Base-by-base conservation (phyloP, 108 stramenopile species). In the Cyclotella cryptica region DNA sequence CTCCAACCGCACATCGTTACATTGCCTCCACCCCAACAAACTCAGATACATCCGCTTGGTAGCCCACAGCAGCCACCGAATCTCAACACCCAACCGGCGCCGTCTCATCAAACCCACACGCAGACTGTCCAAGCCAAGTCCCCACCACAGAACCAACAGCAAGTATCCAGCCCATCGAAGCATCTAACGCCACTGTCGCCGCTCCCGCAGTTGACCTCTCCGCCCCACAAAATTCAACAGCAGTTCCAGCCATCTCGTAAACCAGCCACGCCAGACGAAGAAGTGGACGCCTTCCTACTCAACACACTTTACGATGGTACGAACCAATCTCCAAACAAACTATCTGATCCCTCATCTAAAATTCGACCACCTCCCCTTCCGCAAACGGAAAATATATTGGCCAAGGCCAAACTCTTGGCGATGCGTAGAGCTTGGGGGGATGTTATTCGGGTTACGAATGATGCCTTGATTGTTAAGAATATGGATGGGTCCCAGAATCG, bases 341-440 rank as follows among this genome's bases (percentile, higher is more conserved):
- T 44, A 64, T 17, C 61, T 46, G 39, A 30, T 55, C 22, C 15
- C 35, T 13, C 52, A 63, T 35, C 13, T 19, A 74, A 51, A 27
- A 65, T 41, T 15, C 66, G 51, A 28, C 73, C 65, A 58, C 15
- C 66, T 2, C 73, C 54, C 43, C 57, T 67, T 0, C 73, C 57
- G 18, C n/a, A 19, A 26, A 75, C 46, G 11, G 21, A 58, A 10
- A 59, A 30, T n/a, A 17, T 51, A 3, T 18, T 83, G 8, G 49
- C 28, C 7, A 73, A 68, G 58, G 43, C 63, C 55, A 44, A 73
- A 42, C 12, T 65, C 1, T 66, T 91, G 19, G 91, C 91, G 8
- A 69, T 68, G 49, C 77, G 90, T 41, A 69, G 93, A 41, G 90
- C 93, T n/a, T 94, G 91, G 91, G 90, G 81, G 17, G 89, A 92